Conservation (phyloP, 768 basidiomycete genomes). For the Chalciporus sphaerocephalus region DNA sequence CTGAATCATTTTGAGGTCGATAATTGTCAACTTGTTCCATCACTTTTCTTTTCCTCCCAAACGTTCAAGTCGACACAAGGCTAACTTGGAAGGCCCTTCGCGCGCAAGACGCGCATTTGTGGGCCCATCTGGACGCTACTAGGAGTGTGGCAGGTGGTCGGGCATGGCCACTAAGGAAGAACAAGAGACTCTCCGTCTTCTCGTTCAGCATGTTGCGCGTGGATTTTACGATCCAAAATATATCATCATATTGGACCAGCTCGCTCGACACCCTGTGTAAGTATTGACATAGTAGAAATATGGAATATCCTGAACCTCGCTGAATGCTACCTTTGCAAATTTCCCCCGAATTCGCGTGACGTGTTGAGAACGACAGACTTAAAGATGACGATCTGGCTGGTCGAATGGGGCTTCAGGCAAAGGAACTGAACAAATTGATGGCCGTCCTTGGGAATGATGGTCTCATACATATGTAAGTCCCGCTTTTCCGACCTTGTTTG, state of each 20-base stretch:
- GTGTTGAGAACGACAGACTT: conserved; percentile 48
- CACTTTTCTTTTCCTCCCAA: neutral
- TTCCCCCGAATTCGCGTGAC: conserved; percentile 15
- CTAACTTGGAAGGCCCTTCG: conserved; percentile 2
- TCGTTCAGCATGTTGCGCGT: conserved; percentile 90
- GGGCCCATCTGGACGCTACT: conserved; percentile 3
- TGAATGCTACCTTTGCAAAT: conserved; percentile 11
- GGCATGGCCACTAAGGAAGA: conserved; percentile 71
- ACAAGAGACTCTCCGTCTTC: conserved; percentile 73
- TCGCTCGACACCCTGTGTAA: conserved; percentile 92
- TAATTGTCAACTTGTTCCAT: neutral
- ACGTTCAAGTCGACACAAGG: conserved; percentile 7
- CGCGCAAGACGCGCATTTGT: conserved; percentile 7
- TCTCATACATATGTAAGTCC: conserved; percentile 69
- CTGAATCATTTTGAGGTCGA: neutral
- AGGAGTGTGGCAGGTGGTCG: conserved; percentile 11
- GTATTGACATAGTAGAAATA: conserved; percentile 42
- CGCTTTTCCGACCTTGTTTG: neutral
- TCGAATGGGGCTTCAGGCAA: conserved; percentile 81
- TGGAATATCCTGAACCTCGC: conserved; percentile 16
- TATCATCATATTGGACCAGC: conserved; percentile 90
- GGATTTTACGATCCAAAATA: conserved; percentile 93
- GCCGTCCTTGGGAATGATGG: conserved; percentile 75
- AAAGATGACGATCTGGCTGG: conserved; percentile 94
- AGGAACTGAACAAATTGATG: conserved; percentile 87